Percentiles rank a stretch among this genome's conserved stretches.
Evolutionary conservation across 257 asterid genomes (phyloP).

Genomic region (Marsdenia floribunda): DNA sequence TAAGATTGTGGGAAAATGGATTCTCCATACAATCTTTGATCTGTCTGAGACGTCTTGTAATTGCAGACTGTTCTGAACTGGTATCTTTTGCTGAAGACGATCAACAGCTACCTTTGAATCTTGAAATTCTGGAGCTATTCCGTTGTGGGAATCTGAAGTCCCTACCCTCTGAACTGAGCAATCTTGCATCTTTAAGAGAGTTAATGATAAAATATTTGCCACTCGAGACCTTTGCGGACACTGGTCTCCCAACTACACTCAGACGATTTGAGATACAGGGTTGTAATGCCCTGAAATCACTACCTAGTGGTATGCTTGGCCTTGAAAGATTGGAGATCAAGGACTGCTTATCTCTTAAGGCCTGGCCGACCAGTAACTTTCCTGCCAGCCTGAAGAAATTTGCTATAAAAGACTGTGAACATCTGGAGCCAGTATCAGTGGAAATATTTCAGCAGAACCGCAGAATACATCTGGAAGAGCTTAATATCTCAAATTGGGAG

Average conservation of each 20-base stretch:
- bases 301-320: slow-evolving; percentile 39
- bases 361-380: slow-evolving; percentile 40
- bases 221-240: slow-evolving; percentile 37
- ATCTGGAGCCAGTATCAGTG: slow-evolving; percentile 43
- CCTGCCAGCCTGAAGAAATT: slow-evolving; percentile 51
- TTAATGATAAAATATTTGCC: slow-evolving; percentile 51
- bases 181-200: slow-evolving; percentile 38
- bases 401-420: slow-evolving; percentile 43
- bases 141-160: slow-evolving; percentile 33
- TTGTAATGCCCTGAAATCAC: slow-evolving; percentile 47
- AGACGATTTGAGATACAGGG: slow-evolving; percentile 59
- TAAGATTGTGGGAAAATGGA: slow-evolving; percentile 43
- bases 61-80: slow-evolving; percentile 51
- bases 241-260: slow-evolving; percentile 51
- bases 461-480: slow-evolving; percentile 48
- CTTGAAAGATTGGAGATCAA: slow-evolving; percentile 61
- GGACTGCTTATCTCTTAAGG: slow-evolving; percentile 50
- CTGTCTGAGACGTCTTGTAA: slow-evolving; percentile 46
- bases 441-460: slow-evolving; percentile 24
- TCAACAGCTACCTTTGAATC: slow-evolving; percentile 49
- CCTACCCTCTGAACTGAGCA: slow-evolving; percentile 45
- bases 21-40: slow-evolving; percentile 28
- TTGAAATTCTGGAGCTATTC: slow-evolving; percentile 59
- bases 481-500: slow-evolving; percentile 43
- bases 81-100: slow-evolving; percentile 47